Conservation (phyloP, 139 green algal genomes). For the Marvania coccoides region DNA sequence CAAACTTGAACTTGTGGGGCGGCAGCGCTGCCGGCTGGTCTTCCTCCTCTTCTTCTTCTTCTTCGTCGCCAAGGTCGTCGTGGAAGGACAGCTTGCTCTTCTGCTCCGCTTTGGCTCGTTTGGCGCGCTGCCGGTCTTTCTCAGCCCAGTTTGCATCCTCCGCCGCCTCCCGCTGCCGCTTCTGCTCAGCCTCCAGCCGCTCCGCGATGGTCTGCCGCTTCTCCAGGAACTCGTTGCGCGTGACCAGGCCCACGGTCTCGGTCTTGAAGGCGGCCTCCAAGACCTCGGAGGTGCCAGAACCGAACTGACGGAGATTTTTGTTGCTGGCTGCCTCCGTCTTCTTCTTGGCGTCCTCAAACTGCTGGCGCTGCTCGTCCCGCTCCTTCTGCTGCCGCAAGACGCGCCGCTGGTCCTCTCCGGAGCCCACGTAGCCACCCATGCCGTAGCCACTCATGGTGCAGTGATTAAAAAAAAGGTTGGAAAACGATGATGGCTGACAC, state of each 20-base stretch:
- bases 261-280: conserved; percentile 89
- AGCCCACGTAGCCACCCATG: conserved; percentile 73
- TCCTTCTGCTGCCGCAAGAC: conserved; percentile 66
- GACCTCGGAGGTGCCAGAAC: conserved; percentile 53
- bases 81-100: conserved; percentile 77
- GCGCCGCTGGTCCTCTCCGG: conserved; percentile 50
- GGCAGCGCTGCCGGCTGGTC: neutral
- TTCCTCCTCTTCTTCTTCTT: conserved; percentile 33
- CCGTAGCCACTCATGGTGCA: conserved; percentile 10
- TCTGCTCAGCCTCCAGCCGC: conserved; percentile 32
- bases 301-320: conserved; percentile 64
- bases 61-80: conserved; percentile 38
- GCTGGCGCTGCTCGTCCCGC: conserved; percentile 57
- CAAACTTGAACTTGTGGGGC: neutral
- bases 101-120: conserved; percentile 28
- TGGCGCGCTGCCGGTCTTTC: conserved; percentile 28
- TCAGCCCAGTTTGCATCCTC: conserved; percentile 29
- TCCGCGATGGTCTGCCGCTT: conserved; percentile 69
- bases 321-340: conserved; percentile 33
- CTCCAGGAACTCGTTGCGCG: conserved; percentile 83
- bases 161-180: conserved; percentile 39
- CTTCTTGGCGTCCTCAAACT: conserved; percentile 58
- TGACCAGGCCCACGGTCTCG: conserved; percentile 92
- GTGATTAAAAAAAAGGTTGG: no score
- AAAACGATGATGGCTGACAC: no score